These are phyloP conservation scores for Verticillium zaregamsianum DNA, from an alignment of 2,329 filamentous ascomycete genomes.

Conservation along the genomic window DNA sequence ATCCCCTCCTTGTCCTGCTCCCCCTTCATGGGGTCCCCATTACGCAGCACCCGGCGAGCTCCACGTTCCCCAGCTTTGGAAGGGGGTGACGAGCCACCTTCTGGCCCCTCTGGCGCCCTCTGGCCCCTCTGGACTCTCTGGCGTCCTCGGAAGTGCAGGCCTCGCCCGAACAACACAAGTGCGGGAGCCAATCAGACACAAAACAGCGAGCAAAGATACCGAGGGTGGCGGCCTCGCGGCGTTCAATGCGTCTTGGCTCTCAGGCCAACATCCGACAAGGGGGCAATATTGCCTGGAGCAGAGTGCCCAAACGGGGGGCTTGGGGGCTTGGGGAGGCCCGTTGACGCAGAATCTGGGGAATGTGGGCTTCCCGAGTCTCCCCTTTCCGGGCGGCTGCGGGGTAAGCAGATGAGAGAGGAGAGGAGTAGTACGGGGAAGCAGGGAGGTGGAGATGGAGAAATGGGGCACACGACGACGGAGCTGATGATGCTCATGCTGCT, in stretches of 20 bases:
- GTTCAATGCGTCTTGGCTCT: background rate
- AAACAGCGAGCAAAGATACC: background rate
- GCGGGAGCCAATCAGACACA: background rate
- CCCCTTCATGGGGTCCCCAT: background rate
- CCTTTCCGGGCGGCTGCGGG: background rate
- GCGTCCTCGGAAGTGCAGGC: background rate
- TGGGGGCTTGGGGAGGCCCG: background rate
- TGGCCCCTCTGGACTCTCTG: background rate
- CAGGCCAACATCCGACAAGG: background rate
- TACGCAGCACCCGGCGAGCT: background rate
- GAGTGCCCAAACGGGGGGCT: background rate
- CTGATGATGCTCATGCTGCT: background rate
- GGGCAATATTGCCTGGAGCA: background rate
- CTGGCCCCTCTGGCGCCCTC: background rate
- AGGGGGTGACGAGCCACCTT: background rate
- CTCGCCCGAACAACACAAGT: background rate
- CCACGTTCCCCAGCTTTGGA: background rate
- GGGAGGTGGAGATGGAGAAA: background rate
- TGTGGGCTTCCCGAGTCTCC: background rate
- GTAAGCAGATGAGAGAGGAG: background rate
- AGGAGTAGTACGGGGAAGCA: background rate
- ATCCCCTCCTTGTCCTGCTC: background rate
- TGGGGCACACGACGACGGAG: background rate
- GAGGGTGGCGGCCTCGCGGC: conserved; percentile 1
- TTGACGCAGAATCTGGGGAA: background rate